Evolutionary conservation across 805 yeast species (phyloP), one percentile per base, ranked within the genome.

Genomic region (Metschnikowia sp.): DNA sequence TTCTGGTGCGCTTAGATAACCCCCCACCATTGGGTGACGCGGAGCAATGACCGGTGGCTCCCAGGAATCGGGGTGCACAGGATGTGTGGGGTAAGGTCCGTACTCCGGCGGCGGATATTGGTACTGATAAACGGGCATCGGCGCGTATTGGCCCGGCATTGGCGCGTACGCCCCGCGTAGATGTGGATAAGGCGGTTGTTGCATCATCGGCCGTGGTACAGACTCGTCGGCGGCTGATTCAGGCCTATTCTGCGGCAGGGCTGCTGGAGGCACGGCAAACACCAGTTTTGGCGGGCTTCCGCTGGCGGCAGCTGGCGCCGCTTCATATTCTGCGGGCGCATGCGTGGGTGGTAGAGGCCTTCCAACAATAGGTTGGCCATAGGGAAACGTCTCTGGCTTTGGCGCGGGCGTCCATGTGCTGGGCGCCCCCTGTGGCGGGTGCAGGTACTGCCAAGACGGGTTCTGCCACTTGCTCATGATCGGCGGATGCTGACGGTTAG

Each of bases 401-500:
- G 35, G 32, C 11, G 45, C 40, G 10, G 38, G 33, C 10, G 32
- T 34, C 44, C 47, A 43, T 6, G 42, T 39, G 33, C 13, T 44
- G 22, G 40, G 34, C 36, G 34, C 32, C 8, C 42, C 32, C 7
- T 33, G 32, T 10, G 47, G 29, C 34, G 48, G 33, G 28, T 45
- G 48, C 18, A 47, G 43, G 36, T 36, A 30, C 9, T 32, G 44
- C 55, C 52, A 51, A 28, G 55, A 19, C 18, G 49, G 50, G 39
- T 49, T 51, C 13, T 44, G 55, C 57, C 55, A 54, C 47, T 49
- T 53, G 49, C 57, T 54, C 57, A 54, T 54, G 12, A 8, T 48
- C 5, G 26, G 26, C 7, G 26, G 26, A 22, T 22, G 26, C 26
- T 10, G 33, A 30, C 12, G 34, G 48, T 40, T 45, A 40, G 48